Percentiles rank a stretch among this genome's conserved stretches.
Conservation (phyloP, 2,329 filamentous ascomycete species). For the Cadophora sp. region DNA sequence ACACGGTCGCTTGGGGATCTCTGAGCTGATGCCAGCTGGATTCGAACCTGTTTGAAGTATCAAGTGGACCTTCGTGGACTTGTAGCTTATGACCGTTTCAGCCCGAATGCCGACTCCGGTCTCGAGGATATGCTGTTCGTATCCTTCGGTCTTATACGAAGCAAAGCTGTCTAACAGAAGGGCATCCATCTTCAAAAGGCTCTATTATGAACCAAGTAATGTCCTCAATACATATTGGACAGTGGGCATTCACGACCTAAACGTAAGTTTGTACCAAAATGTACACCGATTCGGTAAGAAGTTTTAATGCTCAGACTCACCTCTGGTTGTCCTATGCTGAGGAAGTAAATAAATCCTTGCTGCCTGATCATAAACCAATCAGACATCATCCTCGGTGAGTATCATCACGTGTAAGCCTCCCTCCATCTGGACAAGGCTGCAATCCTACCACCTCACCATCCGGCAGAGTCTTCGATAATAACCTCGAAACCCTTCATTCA, state of each 20-base stretch:
- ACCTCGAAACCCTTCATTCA: neutral
- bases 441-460: neutral
- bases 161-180: too few species aligned
- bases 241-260: neutral
- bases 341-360: conserved; percentile 1
- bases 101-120: too few species aligned
- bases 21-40: neutral
- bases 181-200: neutral
- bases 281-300: neutral
- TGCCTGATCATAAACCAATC: neutral
- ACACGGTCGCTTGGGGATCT: neutral
- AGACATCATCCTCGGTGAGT: neutral
- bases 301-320: neutral
- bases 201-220: neutral
- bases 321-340: neutral
- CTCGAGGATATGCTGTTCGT: too few species aligned
- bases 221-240: neutral
- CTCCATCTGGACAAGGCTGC: neutral
- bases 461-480: neutral
- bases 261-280: neutral
- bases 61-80: neutral
- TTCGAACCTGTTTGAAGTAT: neutral
- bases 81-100: too few species aligned
- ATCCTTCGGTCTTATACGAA: too few species aligned
- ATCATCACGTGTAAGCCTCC: neutral